These are phyloP conservation scores for Fusarium praegraminearum DNA, from an alignment of 2,329 filamentous ascomycete genomes.

Conservation along the genomic window DNA sequence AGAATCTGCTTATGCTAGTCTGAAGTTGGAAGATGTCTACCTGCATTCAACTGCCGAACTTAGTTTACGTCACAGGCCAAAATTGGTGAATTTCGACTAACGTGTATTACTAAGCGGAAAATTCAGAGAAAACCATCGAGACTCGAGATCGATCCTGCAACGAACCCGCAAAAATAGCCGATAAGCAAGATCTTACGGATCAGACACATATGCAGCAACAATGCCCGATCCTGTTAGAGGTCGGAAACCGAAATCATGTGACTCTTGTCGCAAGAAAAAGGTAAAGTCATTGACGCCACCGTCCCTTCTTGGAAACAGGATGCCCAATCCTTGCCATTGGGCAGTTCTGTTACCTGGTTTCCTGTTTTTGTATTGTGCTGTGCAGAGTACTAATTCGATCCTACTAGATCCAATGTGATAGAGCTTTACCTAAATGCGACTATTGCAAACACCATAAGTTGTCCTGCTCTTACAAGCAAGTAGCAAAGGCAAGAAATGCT, in stretches of 20 bases:
- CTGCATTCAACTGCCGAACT: not conserved
- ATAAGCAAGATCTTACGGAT: not conserved
- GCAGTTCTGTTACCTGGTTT: not conserved
- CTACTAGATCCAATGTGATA: slow-evolving; percentile 5
- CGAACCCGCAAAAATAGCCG: not conserved
- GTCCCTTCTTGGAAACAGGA: not conserved
- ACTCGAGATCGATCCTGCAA: not conserved
- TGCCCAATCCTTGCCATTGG: not conserved
- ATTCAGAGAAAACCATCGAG: not conserved
- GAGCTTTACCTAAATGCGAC: slow-evolving; percentile 2
- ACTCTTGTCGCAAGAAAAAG: slow-evolving; percentile 19
- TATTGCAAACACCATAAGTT: slow-evolving; percentile 5
- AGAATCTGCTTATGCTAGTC: accelerated
- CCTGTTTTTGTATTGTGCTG: not conserved
- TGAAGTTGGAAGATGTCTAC: not conserved
- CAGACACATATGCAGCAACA: accelerated
- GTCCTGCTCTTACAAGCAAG: slow-evolving; percentile 6
- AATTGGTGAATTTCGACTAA: not conserved
- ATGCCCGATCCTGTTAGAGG: slow-evolving; percentile 1
- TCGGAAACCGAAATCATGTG: slow-evolving; percentile 5
- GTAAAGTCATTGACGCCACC: not conserved
- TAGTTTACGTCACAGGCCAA: not conserved
- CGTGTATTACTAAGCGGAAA: not conserved
- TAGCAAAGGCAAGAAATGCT: not conserved
- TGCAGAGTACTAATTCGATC: accelerated